These are phyloP conservation scores for Licmophora abbreviata DNA, from an alignment of 108 stramenopile genomes.

Conservation along the genomic window DNA sequence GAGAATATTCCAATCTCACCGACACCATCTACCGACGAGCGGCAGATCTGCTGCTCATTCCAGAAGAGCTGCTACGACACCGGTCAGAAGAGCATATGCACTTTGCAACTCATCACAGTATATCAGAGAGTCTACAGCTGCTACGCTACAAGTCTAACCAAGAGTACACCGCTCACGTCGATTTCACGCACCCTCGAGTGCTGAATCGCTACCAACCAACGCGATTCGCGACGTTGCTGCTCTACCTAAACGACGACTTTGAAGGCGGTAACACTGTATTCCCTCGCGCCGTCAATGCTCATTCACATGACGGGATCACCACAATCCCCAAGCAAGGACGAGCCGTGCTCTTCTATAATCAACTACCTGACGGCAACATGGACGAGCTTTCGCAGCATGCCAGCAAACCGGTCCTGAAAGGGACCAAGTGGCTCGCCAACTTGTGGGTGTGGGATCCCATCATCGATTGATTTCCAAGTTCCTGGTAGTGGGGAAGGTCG, in stretches of 20 bases:
- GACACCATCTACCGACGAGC: conserved; percentile 72
- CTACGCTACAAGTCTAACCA: conserved; percentile 68
- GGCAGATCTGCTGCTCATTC: conserved; percentile 67
- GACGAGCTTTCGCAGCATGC: conserved; percentile 87
- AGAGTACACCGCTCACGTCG: conserved; percentile 84
- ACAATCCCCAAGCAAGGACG: conserved; percentile 63
- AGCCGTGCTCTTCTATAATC: conserved; percentile 84
- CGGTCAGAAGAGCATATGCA: conserved; percentile 8
- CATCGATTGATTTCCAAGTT: conserved; percentile 15
- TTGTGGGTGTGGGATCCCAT: conserved; percentile 76
- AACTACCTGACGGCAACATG: conserved; percentile 87
- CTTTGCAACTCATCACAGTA: conserved; percentile 51
- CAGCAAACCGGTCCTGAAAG: conserved; percentile 51
- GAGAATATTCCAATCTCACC: conserved; percentile 50
- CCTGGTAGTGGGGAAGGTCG: no score
- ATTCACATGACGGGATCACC: conserved; percentile 68
- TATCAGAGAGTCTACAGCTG: conserved; percentile 84
- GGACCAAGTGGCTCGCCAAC: conserved; percentile 78
- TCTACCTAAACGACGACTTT: conserved; percentile 63
- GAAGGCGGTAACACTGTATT: conserved; percentile 80
- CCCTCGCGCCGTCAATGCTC: conserved; percentile 68
- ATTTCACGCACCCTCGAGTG: conserved; percentile 73
- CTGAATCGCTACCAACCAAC: conserved; percentile 71
- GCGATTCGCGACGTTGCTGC: conserved; percentile 74
- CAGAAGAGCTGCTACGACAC: conserved; percentile 55